Conservation (phyloP, 2,329 filamentous ascomycete species). For the Bipolaris sorokiniana region DNA sequence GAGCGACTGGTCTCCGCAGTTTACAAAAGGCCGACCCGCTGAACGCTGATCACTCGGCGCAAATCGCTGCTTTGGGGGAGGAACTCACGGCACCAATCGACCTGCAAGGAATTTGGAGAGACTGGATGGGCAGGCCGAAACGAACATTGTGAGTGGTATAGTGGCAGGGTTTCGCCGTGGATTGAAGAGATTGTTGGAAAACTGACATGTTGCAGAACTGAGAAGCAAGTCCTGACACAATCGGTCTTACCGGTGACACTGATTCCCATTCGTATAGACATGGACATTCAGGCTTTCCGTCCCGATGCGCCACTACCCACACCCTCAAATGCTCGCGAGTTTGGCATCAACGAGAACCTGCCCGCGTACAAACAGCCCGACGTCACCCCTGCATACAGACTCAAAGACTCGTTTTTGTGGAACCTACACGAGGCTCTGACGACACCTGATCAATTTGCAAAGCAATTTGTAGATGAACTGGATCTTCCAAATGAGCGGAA, state of each 20-base stretch:
- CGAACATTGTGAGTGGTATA: slow-evolving; percentile 53
- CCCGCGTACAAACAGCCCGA: slow-evolving; percentile 83
- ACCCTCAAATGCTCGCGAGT: slow-evolving; percentile 63
- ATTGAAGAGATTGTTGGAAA: not conserved
- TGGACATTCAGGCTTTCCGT: slow-evolving; percentile 82
- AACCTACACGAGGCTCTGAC: slow-evolving; percentile 94
- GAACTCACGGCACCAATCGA: slow-evolving; percentile 80
- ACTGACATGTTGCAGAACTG: slow-evolving; percentile 53
- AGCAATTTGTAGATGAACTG: slow-evolving; percentile 85
- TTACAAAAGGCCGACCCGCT: slow-evolving; percentile 69
- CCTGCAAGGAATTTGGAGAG: slow-evolving; percentile 88
- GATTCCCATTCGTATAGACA: slow-evolving; percentile 94
- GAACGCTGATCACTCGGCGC: slow-evolving; percentile 66
- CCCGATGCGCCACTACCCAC: slow-evolving; percentile 69
- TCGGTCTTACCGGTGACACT: slow-evolving; percentile 84
- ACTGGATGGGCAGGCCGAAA: slow-evolving; percentile 85
- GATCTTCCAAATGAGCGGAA: slow-evolving; percentile 78
- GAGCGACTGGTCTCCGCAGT: slow-evolving; percentile 81
- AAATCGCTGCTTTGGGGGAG: slow-evolving; percentile 80
- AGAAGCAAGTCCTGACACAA: slow-evolving; percentile 67
- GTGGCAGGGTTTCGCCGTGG: not conserved
- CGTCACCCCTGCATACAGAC: slow-evolving; percentile 78
- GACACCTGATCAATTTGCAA: slow-evolving; percentile 96
- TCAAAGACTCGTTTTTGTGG: slow-evolving; percentile 97
- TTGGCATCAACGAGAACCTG: slow-evolving; percentile 71